Conservation (phyloP, 371 early-diverging fungal genomes). For the Apophysomyces elegans region DNA sequence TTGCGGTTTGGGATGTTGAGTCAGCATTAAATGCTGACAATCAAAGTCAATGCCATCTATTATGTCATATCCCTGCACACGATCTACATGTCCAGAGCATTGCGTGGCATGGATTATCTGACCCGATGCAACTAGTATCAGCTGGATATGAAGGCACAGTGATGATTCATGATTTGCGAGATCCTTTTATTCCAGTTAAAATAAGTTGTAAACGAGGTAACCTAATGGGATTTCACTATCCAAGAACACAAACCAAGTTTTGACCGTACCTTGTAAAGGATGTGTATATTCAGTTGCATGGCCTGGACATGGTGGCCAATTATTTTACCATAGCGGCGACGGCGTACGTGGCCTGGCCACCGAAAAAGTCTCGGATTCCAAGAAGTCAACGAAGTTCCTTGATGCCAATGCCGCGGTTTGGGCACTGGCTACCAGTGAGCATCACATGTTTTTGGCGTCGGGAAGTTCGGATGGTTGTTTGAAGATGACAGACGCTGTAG, state of each 20-base stretch:
- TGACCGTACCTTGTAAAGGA: not conserved
- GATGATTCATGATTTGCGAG: conserved; percentile 13
- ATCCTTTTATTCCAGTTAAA: conserved; percentile 15
- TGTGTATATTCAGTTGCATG: conserved; percentile 14
- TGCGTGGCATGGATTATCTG: conserved; percentile 20
- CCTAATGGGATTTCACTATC: not conserved
- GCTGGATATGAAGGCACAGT: conserved; percentile 21
- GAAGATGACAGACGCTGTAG: conserved; percentile 17
- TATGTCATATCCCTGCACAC: not conserved
- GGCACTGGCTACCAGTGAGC: conserved; percentile 19
- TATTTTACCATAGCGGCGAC: conserved; percentile 20
- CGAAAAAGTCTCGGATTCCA: not conserved
- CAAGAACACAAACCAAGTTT: no score
- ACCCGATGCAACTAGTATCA: conserved; percentile 19
- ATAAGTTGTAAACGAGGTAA: conserved; percentile 23
- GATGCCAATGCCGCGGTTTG: conserved; percentile 4
- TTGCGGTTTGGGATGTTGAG: conserved; percentile 34
- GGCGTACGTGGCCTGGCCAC: not conserved
- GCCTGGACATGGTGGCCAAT: conserved; percentile 9
- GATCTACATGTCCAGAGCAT: conserved; percentile 21
- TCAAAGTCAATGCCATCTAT: not conserved
- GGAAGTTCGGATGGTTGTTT: conserved; percentile 20
- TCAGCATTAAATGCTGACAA: conserved; percentile 16
- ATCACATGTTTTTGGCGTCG: conserved; percentile 17
- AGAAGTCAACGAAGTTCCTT: not conserved